Percentiles rank a stretch among this genome's conserved stretches.
Conservation (phyloP, 257 asterid species). For the Craterostigma plantagineum region DNA sequence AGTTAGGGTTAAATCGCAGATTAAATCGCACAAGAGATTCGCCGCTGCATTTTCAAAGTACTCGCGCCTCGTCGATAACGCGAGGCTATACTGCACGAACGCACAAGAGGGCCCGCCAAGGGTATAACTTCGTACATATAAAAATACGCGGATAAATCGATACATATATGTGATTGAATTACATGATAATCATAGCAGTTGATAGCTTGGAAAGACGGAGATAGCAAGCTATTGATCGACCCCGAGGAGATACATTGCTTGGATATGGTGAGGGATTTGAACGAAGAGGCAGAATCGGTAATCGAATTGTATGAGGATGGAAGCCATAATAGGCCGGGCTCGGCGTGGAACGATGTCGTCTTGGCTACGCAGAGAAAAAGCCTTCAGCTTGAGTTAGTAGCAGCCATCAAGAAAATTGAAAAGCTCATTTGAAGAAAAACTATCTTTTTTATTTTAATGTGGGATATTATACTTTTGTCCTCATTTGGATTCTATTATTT, state of each 20-base stretch:
- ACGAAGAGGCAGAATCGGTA: conserved; percentile 74
- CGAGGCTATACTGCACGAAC: conserved; percentile 68
- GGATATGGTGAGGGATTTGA: conserved; percentile 33
- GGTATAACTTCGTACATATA: conserved; percentile 14
- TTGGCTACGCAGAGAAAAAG: conserved; percentile 27
- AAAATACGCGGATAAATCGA: not conserved
- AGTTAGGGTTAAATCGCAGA: conserved; percentile 71
- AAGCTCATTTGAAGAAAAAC: not conserved
- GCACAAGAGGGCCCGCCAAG: conserved; percentile 36
- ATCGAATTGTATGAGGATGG: conserved; percentile 39
- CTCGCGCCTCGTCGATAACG: conserved; percentile 64
- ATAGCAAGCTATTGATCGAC: conserved; percentile 45
- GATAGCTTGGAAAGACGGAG: conserved; percentile 92
- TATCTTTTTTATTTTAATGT: no score
- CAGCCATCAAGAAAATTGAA: conserved; percentile 37
- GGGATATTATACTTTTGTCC: no score
- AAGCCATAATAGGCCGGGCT: conserved; percentile 17
- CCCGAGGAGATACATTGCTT: conserved; percentile 48
- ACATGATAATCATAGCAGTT: conserved; percentile 21
- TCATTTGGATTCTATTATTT: no score
- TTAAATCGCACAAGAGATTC: conserved; percentile 83
- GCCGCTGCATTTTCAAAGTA: conserved; percentile 59
- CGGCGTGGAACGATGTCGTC: conserved; percentile 57
- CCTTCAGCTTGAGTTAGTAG: conserved; percentile 37
- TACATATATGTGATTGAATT: no score